Evolutionary conservation across 169 alveolate species (phyloP).

Genomic region (Theileria annulata): DNA sequence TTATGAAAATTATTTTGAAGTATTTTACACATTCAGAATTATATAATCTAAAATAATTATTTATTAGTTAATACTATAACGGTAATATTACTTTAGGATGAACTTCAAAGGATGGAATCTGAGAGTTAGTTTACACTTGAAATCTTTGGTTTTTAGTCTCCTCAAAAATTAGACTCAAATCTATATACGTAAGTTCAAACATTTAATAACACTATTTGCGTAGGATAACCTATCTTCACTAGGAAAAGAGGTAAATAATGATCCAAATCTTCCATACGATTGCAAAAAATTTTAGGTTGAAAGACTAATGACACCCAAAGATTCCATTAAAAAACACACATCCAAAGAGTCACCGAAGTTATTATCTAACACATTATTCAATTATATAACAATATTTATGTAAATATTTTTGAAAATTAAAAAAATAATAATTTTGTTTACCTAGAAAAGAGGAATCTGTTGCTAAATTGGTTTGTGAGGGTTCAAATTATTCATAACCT

Average conservation of each 20-base stretch:
- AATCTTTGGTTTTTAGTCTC: background rate
- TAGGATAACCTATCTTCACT: conserved; percentile 7
- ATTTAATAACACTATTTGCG: background rate
- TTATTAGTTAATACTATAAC: background rate
- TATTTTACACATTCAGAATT: background rate
- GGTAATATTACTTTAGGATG: conserved; percentile 38
- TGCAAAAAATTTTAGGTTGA: background rate
- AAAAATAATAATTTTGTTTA: conserved; percentile 15
- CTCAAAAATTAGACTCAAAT: background rate
- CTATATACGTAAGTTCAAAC: background rate
- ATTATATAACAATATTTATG: too few species aligned
- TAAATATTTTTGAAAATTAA: background rate
- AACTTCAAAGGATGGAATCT: conserved; percentile 52
- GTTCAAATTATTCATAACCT: conserved; percentile 9
- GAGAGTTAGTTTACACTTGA: conserved; percentile 10
- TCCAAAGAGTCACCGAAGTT: background rate
- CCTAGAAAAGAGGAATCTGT: conserved; percentile 6
- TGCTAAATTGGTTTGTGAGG: conserved; percentile 9
- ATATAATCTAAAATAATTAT: too few species aligned
- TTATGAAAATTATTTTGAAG: conserved; percentile 53
- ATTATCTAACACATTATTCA: too few species aligned
- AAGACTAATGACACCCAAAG: conserved; percentile 11
- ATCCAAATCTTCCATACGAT: background rate
- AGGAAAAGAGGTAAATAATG: conserved; percentile 4
- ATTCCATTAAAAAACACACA: background rate